Conservation (phyloP, 192 early-diverging fungal species). For the Linnemannia exigua region DNA sequence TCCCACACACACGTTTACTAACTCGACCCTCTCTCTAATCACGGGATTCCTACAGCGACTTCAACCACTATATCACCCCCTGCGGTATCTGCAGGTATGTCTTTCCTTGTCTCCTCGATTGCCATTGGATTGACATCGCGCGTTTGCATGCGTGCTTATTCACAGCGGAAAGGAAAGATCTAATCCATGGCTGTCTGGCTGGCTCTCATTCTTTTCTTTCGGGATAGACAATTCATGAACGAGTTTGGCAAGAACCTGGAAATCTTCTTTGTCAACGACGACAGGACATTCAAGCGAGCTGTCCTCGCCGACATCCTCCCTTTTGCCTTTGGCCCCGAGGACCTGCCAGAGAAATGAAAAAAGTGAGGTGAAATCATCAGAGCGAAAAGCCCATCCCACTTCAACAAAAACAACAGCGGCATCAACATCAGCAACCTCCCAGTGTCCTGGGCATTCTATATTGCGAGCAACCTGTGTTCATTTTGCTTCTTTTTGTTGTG, state of each 20-base stretch:
- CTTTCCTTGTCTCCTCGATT: too few relatives aligned
- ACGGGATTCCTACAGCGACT: slow-evolving; percentile 29
- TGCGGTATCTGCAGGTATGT: slow-evolving; percentile 55
- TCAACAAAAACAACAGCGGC: neutral
- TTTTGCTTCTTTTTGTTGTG: neutral
- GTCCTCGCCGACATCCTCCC: slow-evolving; percentile 48
- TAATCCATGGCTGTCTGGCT: neutral
- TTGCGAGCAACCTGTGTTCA: neutral
- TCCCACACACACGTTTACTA: neutral
- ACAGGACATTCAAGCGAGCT: slow-evolving; percentile 51
- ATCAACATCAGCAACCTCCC: neutral
- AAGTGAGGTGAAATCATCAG: neutral
- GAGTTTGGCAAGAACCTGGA: slow-evolving; percentile 57
- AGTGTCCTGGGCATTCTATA: neutral
- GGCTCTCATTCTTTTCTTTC: neutral
- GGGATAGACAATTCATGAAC: slow-evolving; percentile 55
- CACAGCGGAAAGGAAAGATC: neutral
- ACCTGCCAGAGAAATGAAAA: slow-evolving; percentile 29
- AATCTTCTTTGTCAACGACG: slow-evolving; percentile 55
- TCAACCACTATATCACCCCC: slow-evolving; percentile 50
- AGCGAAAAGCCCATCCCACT: neutral
- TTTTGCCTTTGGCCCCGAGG: slow-evolving; percentile 54
- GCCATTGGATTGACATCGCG: neutral
- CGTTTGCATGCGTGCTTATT: neutral
- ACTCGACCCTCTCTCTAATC: neutral